Evolutionary conservation across 2,329 filamentous ascomycete genomes (phyloP), one percentile per base, ranked within the genome.

Genomic region (Venturia carpophila): DNA sequence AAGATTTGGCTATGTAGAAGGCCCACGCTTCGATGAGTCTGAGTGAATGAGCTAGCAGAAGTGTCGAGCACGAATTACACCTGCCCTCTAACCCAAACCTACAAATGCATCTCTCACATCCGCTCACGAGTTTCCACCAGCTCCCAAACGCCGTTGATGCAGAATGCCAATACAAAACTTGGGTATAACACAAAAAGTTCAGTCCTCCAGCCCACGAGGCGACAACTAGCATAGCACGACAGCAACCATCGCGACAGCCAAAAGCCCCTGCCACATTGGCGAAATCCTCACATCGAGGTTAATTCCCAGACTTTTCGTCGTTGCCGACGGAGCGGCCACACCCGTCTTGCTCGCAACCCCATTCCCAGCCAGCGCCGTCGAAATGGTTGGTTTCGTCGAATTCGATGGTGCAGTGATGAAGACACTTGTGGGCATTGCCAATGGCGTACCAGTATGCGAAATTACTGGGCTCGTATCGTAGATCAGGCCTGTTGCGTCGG

Each of bases 271-370:
- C 52, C 52, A 58, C 52, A 58, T 34, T n/a, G 15, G 52, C 52
- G 52, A 34, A 37, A 58, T 58, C 52, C 52, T 58, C 52, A 58
- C 52, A 37, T 58, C 52, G 13, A 58, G 52, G 19, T 30, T 19
- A n/a, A 34, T 58, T 2, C 52, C 52, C 52, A 58, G 9, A 37
- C 52, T 58, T 27, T 58, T 58, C 30, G 52, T 58, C 52, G 52
- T 58, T 5, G 52, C 52, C 15, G 30, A 7, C 30, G 52, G 30
- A 9, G 15, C 10, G 15, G 52, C 52, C 30, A 15, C 7, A 10
- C 52, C 52, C 27, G 52, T 58, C 52, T 58, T 58, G 19, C 15
- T 58, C 30, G 52, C 52, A 10, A 37, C 30, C 19, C 5, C 5
- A n/a, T n/a, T 37, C 30, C 52, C 52, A 21, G 52, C 52, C 27